Evolutionary conservation across 2,329 filamentous ascomycete genomes (phyloP).

Genomic region (Penicillium freii): DNA sequence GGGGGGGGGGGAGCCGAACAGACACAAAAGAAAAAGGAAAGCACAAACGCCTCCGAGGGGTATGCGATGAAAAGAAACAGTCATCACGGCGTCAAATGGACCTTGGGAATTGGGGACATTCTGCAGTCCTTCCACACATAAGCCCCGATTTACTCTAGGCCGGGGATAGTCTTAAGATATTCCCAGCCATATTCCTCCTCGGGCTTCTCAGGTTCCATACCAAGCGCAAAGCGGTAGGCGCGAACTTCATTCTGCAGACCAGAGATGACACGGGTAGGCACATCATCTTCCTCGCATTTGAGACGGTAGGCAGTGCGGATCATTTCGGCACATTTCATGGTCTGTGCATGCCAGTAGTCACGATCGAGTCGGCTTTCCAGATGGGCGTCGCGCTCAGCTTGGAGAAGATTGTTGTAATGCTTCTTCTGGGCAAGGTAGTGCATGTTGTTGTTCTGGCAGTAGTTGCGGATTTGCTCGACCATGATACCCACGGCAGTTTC

Average conservation of each 20-base stretch:
- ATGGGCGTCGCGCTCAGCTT: slow-evolving; percentile 51
- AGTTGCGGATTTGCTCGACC: slow-evolving; percentile 52
- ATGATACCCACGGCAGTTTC: slow-evolving; percentile 48
- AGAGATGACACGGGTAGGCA: slow-evolving; percentile 44
- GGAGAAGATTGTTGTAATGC: slow-evolving; percentile 51
- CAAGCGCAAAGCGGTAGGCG: slow-evolving; percentile 47
- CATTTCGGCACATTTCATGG: slow-evolving; percentile 50
- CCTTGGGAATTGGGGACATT: slow-evolving; percentile 15
- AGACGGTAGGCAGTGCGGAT: slow-evolving; percentile 49
- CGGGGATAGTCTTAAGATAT: slow-evolving; percentile 46
- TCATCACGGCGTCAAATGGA: slow-evolving; percentile 18
- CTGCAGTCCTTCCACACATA: slow-evolving; percentile 3
- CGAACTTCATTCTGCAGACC: slow-evolving; percentile 52
- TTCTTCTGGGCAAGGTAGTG: slow-evolving; percentile 47
- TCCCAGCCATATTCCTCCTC: slow-evolving; percentile 52
- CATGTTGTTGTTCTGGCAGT: slow-evolving; percentile 51
- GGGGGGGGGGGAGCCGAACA: not conserved
- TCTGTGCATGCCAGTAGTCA: slow-evolving; percentile 50
- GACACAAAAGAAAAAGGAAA: not conserved
- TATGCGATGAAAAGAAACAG: slow-evolving; percentile 8
- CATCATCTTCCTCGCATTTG: slow-evolving; percentile 49
- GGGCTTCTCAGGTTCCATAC: slow-evolving; percentile 48
- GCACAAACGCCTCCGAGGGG: slow-evolving; percentile 6
- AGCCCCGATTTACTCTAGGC: slow-evolving; percentile 28
- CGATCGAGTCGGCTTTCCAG: slow-evolving; percentile 49